Conservation (phyloP, 2,329 filamentous ascomycete species). For the Colletotrichum lindemuthianum region DNA sequence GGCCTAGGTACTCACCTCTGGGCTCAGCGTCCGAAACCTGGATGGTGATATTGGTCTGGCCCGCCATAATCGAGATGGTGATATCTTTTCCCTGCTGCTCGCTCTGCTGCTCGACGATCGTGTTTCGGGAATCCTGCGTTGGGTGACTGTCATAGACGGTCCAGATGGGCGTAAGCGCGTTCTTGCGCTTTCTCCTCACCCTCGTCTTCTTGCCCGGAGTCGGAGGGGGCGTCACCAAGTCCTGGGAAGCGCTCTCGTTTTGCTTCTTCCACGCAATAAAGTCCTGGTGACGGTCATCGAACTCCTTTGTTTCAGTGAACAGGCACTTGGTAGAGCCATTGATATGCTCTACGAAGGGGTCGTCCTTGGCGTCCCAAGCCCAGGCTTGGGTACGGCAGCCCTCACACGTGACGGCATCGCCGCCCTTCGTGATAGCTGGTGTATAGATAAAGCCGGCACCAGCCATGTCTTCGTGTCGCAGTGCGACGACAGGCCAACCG, state of each 20-base stretch:
- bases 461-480: constrained; percentile 19
- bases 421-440: rapidly evolving
- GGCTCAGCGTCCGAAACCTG: neutral
- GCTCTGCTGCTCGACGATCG: too few species aligned
- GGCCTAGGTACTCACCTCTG: neutral
- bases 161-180: neutral
- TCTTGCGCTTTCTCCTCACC: too few species aligned
- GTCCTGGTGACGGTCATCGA: rapidly evolving
- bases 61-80: too few species aligned
- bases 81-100: too few species aligned
- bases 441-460: constrained; percentile 5
- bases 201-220: constrained; percentile 1
- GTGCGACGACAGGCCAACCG: constrained; percentile 7
- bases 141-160: neutral
- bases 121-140: too few species aligned
- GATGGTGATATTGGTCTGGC: too few species aligned
- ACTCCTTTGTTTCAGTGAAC: neutral
- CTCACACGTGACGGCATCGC: constrained; percentile 12
- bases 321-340: neutral
- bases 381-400: constrained; percentile 13
- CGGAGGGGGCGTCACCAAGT: neutral
- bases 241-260: neutral
- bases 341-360: constrained; percentile 15
- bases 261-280: neutral
- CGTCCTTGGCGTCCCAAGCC: constrained; percentile 24